These are phyloP conservation scores for Neofusicoccum sp. DNA, from an alignment of 2,329 filamentous ascomycete species.

Conservation along the genomic window DNA sequence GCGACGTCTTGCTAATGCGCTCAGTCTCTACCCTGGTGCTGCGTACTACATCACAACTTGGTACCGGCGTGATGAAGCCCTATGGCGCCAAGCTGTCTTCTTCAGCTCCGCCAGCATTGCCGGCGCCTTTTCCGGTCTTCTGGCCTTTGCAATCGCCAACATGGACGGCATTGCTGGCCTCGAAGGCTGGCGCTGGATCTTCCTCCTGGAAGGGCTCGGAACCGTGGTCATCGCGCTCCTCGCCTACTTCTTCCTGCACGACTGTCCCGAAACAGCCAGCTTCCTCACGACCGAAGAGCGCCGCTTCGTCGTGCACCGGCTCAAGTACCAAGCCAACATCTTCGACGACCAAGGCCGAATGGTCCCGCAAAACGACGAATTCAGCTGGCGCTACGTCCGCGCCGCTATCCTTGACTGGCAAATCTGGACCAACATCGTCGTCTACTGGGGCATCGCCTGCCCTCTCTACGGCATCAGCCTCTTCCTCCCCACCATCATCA, in stretches of 20 bases:
- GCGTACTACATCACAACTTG: conserved; percentile 58
- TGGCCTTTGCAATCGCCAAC: conserved; percentile 56
- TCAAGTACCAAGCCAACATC: neutral
- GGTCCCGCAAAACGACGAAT: neutral
- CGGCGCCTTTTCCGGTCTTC: conserved; percentile 56
- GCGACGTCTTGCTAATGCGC: neutral
- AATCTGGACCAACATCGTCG: conserved; percentile 3
- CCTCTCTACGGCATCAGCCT: conserved; percentile 40
- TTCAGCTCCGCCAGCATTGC: conserved; percentile 54
- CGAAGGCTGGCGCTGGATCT: conserved; percentile 30
- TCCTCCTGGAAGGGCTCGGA: conserved; percentile 21
- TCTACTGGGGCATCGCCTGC: conserved; percentile 2
- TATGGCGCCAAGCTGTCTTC: conserved; percentile 57
- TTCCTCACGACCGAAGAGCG: conserved; percentile 29
- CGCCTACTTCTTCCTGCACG: conserved; percentile 54
- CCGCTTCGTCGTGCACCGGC: conserved; percentile 27
- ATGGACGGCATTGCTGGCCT: conserved; percentile 52
- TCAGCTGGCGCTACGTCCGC: neutral
- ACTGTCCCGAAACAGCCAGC: conserved; percentile 47
- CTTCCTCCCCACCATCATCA: conserved; percentile 21
- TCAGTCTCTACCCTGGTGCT: conserved; percentile 27
- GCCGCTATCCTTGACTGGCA: conserved; percentile 6
- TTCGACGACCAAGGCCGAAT: conserved; percentile 16
- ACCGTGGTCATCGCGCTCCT: conserved; percentile 17
- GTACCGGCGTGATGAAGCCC: conserved; percentile 57